Evolutionary conservation across 306 rosid genomes (phyloP), one percentile per base, ranked within the genome.

Genomic region (Vigna nakashimae): DNA sequence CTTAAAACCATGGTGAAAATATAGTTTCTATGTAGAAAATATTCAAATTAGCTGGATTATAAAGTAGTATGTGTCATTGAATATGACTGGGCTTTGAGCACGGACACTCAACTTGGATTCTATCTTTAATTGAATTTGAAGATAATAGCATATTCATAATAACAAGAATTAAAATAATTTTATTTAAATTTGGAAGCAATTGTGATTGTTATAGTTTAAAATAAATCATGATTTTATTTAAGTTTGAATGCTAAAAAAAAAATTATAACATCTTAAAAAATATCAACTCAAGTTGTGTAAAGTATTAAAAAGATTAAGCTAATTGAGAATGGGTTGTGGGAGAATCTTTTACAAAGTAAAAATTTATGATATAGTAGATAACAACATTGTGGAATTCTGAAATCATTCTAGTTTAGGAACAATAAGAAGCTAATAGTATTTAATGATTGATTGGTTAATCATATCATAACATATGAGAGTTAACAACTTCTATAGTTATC

Each of bases 361-460:
- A 45, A 45, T 2, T 45, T 11, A 45, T 45, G 13, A 12, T 12
- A 45, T 45, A 45, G 50, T 45, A 12, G 1, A 45, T 45, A 45
- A 12, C 14, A 43, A 11, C 46, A 42, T 45, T 45, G 13, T 45
- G 16, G 50, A 45, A 45, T 10, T 45, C 49, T 10, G 3, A 49
- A 49, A 16, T 22, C 36, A 22, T 67, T 48, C 24, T 51, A n/a
- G 63, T 70, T 20, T 17, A 71, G 52, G 52, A 12, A 4, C 38
- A 36, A 53, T 36, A 3, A 12, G 52, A 22, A 34, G 38, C 42
- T 55, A 71, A 40, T 32, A 55, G 3, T 36, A 40, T 55, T 55
- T 55, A 12, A 71, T 55, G 52, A n/a, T 55, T 71, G 52, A 55
- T 71, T 38, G 50, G 24, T 36, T 53, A 71, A 52, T 53, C 17